Evolutionary conservation across 768 basidiomycete species (phyloP).

Genomic region (Ramaria sp.): DNA sequence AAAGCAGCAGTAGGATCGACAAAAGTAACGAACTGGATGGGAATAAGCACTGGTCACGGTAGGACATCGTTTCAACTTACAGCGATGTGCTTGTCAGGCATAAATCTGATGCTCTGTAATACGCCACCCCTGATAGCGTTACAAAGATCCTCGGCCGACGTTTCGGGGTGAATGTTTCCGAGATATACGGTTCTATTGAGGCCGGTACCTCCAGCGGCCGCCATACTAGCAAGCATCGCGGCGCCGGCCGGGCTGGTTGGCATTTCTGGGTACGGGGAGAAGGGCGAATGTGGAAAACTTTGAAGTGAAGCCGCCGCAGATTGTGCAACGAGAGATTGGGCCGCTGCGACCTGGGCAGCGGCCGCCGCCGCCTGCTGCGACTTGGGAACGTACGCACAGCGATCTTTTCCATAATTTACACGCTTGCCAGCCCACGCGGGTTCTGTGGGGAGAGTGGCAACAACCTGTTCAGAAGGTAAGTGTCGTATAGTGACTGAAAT

Average conservation of each 20-base stretch:
- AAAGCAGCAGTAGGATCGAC: slow-evolving; percentile 89
- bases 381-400: slow-evolving; percentile 95
- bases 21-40: slow-evolving; percentile 80
- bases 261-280: slow-evolving; percentile 28
- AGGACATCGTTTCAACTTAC: slow-evolving; percentile 32
- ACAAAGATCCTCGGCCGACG: slow-evolving; percentile 88
- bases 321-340: slow-evolving; percentile 47
- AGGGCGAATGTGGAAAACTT: slow-evolving; percentile 38
- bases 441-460: slow-evolving; percentile 84
- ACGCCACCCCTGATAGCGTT: slow-evolving; percentile 96
- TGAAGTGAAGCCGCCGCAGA: slow-evolving; percentile 28
- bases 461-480: slow-evolving; percentile 46
- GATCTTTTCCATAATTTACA: slow-evolving; percentile 97
- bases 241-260: slow-evolving; percentile 11
- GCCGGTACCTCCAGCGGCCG: slow-evolving; percentile 19
- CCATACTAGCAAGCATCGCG: slow-evolving; percentile 16
- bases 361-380: slow-evolving; percentile 85
- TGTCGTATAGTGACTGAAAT: background rate
- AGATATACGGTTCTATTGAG: slow-evolving; percentile 92
- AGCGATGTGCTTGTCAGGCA: slow-evolving; percentile 96
- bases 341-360: slow-evolving; percentile 79
- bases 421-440: slow-evolving; percentile 92
- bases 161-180: slow-evolving; percentile 96
- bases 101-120: slow-evolving; percentile 87
- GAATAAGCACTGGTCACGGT: slow-evolving; percentile 1